Conservation (phyloP, 202 grass and related monocot genomes). For the Zizania palustris region DNA sequence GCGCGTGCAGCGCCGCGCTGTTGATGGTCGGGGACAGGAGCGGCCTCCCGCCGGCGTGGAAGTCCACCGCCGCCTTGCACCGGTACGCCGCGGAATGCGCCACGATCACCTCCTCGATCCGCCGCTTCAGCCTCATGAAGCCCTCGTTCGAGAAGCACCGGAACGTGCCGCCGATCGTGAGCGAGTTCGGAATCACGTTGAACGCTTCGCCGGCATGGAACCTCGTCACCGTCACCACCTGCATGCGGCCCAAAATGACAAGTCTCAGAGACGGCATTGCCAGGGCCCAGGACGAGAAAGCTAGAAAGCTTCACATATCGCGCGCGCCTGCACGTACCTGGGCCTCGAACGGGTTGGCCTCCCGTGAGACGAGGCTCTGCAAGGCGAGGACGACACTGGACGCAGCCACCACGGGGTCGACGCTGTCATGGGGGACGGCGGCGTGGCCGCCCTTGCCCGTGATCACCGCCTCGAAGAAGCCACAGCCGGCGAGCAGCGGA, state of each 20-base stretch:
- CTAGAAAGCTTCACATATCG: background rate
- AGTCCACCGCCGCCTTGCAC: slow-evolving; percentile 68
- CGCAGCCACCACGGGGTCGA: slow-evolving; percentile 69
- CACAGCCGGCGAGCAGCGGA: slow-evolving; percentile 61
- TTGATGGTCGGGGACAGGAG: slow-evolving; percentile 62
- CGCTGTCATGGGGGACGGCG: slow-evolving; percentile 44
- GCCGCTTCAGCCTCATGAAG: slow-evolving; percentile 62
- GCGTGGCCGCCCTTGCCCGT: slow-evolving; percentile 66
- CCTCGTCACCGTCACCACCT: slow-evolving; percentile 75
- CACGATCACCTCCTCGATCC: slow-evolving; percentile 78
- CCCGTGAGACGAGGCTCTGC: slow-evolving; percentile 69
- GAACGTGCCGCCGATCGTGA: slow-evolving; percentile 78
- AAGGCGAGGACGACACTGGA: slow-evolving; percentile 64
- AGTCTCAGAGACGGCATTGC: background rate
- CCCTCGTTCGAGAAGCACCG: slow-evolving; percentile 61
- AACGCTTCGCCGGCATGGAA: slow-evolving; percentile 56
- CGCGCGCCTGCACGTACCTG: slow-evolving; percentile 15
- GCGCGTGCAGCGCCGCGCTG: slow-evolving; percentile 49
- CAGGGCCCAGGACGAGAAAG: background rate
- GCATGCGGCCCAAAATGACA: slow-evolving; percentile 34
- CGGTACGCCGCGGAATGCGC: slow-evolving; percentile 65
- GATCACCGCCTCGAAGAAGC: slow-evolving; percentile 76
- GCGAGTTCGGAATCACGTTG: slow-evolving; percentile 72
- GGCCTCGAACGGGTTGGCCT: slow-evolving; percentile 64
- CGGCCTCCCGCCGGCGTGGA: slow-evolving; percentile 46